Conservation (phyloP, 1,139 yeast genomes). For the Eremothecium coryli region DNA sequence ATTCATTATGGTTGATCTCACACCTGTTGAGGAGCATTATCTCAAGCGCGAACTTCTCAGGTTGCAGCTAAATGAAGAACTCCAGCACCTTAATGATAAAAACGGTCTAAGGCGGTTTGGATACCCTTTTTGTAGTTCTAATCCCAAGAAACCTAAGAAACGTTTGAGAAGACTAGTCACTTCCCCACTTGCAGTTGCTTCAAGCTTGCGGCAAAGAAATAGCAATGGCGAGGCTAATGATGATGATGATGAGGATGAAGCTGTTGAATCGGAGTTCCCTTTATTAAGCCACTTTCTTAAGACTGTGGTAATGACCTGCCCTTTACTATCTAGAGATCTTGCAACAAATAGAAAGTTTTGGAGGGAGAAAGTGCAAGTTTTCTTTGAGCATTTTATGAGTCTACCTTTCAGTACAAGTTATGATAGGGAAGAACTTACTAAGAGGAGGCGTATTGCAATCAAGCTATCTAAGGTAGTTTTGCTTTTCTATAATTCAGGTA, state of each 20-base stretch:
- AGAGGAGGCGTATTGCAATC: constrained; percentile 54
- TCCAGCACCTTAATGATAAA: constrained; percentile 47
- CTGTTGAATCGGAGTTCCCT: constrained; percentile 42
- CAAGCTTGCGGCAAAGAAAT: too few species aligned
- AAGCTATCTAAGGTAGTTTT: constrained; percentile 55
- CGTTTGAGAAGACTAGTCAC: neutral
- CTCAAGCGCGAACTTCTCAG: constrained; percentile 70
- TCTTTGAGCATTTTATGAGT: constrained; percentile 65
- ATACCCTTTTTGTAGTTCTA: constrained; percentile 46
- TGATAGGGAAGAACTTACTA: constrained; percentile 64
- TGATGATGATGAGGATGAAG: constrained; percentile 7
- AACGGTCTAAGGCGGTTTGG: constrained; percentile 61
- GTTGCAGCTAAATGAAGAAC: constrained; percentile 52
- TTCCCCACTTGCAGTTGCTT: constrained; percentile 9
- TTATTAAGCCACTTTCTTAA: constrained; percentile 56
- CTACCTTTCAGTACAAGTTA: constrained; percentile 62
- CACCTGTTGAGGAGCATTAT: constrained; percentile 71
- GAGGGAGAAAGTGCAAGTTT: constrained; percentile 69
- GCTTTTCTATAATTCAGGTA: constrained; percentile 64
- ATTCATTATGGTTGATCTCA: too few species aligned
- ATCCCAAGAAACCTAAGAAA: constrained; percentile 1
- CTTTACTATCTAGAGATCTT: constrained; percentile 48
- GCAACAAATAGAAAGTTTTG: constrained; percentile 55
- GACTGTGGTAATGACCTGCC: constrained; percentile 58
- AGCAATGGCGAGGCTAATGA: constrained; percentile 9